Evolutionary conservation across 257 asterid genomes (phyloP).

Genomic region (Linaria vulgaris): DNA sequence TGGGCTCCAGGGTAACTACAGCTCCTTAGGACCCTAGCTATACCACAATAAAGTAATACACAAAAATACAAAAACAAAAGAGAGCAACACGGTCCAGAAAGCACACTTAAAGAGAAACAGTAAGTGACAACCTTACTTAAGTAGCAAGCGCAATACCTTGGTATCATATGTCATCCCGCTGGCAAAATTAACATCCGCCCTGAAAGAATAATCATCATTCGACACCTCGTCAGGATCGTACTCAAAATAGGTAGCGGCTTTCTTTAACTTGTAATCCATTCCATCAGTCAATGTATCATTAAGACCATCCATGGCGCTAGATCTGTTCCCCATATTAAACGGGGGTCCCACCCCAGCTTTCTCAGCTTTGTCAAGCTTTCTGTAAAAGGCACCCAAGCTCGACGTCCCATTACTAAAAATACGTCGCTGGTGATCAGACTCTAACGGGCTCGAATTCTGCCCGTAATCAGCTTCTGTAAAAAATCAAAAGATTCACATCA

Average conservation of each 20-base stretch:
- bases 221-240: constrained; percentile 57
- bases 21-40: not conserved
- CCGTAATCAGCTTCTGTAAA: constrained; percentile 37
- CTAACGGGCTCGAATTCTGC: constrained; percentile 30
- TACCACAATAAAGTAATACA: not conserved
- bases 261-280: constrained; percentile 52
- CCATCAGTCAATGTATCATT: constrained; percentile 56
- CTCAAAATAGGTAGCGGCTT: constrained; percentile 71
- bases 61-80: not conserved
- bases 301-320: constrained; percentile 33
- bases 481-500: not conserved
- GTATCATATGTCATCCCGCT: constrained; percentile 57
- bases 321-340: constrained; percentile 30
- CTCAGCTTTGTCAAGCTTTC: constrained; percentile 50
- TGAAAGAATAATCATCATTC: constrained; percentile 56
- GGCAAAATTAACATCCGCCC: constrained; percentile 67
- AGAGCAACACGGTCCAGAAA: not conserved
- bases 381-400: constrained; percentile 41
- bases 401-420: constrained; percentile 33
- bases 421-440: constrained; percentile 47
- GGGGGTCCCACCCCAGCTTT: constrained; percentile 42
- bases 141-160: constrained; percentile 46
- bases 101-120: not conserved
- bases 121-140: not conserved
- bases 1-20: too few species aligned